Evolutionary conservation across 2,329 filamentous ascomycete species (phyloP).

Genomic region (Aspergillus transmontanensis): DNA sequence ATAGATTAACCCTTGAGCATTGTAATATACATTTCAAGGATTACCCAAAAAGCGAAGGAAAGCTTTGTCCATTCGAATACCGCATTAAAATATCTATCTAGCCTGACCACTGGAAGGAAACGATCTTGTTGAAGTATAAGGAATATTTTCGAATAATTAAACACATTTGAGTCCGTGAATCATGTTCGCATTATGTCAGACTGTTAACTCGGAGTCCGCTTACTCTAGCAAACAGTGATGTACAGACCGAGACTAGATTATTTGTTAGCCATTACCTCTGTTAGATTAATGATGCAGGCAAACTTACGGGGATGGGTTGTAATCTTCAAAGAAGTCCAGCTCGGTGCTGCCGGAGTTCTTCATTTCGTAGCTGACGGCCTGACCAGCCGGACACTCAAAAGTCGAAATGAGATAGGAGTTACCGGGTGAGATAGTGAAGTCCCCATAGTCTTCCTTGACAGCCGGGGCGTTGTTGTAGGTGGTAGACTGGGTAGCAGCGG

Average conservation of each 20-base stretch:
- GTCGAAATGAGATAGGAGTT: constrained; percentile 57
- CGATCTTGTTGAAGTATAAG: background rate
- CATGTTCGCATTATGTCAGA: constrained; percentile 18
- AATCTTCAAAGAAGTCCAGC: constrained; percentile 67
- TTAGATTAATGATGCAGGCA: background rate
- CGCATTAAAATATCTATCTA: background rate
- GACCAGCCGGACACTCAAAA: constrained; percentile 58
- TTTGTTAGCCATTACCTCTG: constrained; percentile 12
- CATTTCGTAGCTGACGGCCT: constrained; percentile 57
- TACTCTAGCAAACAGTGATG: constrained; percentile 44
- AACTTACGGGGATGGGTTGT: constrained; percentile 54
- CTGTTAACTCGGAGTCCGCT: constrained; percentile 4
- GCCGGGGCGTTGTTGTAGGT: constrained; percentile 57
- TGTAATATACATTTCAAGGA: background rate
- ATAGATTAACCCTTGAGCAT: too few relatives aligned
- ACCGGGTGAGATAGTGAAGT: constrained; percentile 53
- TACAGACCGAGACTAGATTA: constrained; percentile 42
- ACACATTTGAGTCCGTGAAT: constrained; percentile 18
- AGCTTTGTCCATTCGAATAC: background rate
- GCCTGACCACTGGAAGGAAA: background rate
- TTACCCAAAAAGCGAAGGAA: background rate
- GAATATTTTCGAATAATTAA: background rate
- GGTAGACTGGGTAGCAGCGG: constrained; percentile 51
- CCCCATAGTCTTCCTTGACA: constrained; percentile 48
- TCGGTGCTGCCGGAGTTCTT: constrained; percentile 52